These are phyloP conservation scores for Dactylellina haptotyla DNA, from an alignment of 2,329 filamentous ascomycete species.

Conservation along the genomic window DNA sequence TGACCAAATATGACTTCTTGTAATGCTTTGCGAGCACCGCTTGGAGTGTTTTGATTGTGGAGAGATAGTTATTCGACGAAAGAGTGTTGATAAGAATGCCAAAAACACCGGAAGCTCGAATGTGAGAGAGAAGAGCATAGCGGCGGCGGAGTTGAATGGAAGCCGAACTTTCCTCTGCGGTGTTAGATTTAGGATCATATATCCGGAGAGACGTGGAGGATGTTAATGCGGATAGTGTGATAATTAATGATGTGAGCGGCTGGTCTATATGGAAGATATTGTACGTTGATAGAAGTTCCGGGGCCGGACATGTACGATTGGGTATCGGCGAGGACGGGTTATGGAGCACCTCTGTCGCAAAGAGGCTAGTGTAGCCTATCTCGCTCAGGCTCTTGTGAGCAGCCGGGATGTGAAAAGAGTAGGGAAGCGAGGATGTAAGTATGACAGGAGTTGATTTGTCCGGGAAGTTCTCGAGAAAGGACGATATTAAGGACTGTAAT, in stretches of 20 bases:
- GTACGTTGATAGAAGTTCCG: slow-evolving; percentile 31
- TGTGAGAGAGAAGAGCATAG: slow-evolving; percentile 83
- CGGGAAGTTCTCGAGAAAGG: slow-evolving; percentile 76
- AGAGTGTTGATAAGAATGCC: slow-evolving; percentile 97
- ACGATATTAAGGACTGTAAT: slow-evolving; percentile 67
- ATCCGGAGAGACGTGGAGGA: slow-evolving; percentile 50
- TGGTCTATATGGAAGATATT: slow-evolving; percentile 83
- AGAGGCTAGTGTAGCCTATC: slow-evolving; percentile 75
- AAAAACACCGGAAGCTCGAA: slow-evolving; percentile 83
- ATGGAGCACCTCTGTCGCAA: slow-evolving; percentile 77
- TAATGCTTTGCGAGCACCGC: slow-evolving; percentile 78
- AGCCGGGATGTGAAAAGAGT: slow-evolving; percentile 75
- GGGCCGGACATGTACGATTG: slow-evolving; percentile 75
- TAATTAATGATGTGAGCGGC: slow-evolving; percentile 81
- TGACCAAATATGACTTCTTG: slow-evolving; percentile 95
- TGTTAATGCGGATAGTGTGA: slow-evolving; percentile 86
- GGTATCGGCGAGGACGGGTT: slow-evolving; percentile 83
- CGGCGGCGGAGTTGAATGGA: slow-evolving; percentile 76
- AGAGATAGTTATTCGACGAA: slow-evolving; percentile 87
- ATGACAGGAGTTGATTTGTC: slow-evolving; percentile 73
- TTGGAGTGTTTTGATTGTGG: slow-evolving; percentile 79
- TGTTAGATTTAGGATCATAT: slow-evolving; percentile 66
- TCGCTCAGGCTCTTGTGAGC: slow-evolving; percentile 69
- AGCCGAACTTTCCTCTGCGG: slow-evolving; percentile 60
- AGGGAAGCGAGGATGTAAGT: slow-evolving; percentile 90